phyloP scores from a whole-genome alignment of 108 stramenopile species.

The Cyclotella choctawhatcheeana region DNA sequence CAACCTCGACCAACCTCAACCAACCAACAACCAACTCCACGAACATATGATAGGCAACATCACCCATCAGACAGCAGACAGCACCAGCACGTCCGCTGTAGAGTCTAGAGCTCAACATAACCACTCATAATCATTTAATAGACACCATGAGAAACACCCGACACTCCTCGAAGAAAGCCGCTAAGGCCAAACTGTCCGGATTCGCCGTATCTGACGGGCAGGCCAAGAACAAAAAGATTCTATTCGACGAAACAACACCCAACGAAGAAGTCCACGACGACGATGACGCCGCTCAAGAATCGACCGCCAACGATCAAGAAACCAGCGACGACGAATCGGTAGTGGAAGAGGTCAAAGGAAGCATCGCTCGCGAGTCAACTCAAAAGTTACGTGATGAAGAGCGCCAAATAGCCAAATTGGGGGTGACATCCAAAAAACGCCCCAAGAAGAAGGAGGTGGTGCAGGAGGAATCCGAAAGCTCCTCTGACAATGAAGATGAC shows the following conservation, averaged over 20 bases:
- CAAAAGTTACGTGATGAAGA: constrained; percentile 34
- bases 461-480: not conserved
- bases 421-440: constrained; percentile 35
- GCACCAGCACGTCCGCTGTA: too few relatives aligned
- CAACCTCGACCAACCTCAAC: too few relatives aligned
- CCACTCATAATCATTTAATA: too few relatives aligned
- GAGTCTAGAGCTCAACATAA: too few relatives aligned
- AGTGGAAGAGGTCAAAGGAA: constrained; percentile 47
- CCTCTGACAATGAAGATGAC: constrained; percentile 23
- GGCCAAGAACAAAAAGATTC: constrained; percentile 43
- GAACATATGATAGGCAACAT: too few relatives aligned
- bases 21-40: too few relatives aligned
- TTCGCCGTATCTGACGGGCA: constrained; percentile 24
- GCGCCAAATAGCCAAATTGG: constrained; percentile 34
- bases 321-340: constrained; percentile 23
- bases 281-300: not conserved
- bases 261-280: constrained; percentile 3
- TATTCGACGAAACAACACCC: constrained; percentile 19
- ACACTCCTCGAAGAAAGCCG: constrained; percentile 15
- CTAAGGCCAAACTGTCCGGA: constrained; percentile 42
- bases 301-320: not conserved
- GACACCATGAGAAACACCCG: not conserved
- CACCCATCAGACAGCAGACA: too few relatives aligned
- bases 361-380: constrained; percentile 42
- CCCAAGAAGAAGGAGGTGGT: constrained; percentile 10